These are phyloP conservation scores for Globisporangium canariense DNA, from an alignment of 352 stramenopile species.

Conservation along the genomic window DNA sequence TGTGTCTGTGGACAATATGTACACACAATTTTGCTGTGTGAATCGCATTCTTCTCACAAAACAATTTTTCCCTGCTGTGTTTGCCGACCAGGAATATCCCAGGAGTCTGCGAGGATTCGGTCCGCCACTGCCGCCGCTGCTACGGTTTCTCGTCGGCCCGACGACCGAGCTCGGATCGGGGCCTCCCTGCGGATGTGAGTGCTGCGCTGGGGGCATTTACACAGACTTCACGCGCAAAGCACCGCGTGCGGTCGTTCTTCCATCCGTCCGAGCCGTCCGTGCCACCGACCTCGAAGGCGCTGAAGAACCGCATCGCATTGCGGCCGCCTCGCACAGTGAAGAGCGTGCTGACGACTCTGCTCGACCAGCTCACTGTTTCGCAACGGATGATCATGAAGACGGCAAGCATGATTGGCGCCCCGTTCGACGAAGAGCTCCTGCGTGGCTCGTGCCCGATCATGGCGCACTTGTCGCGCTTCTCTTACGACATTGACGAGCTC, in stretches of 20 bases:
- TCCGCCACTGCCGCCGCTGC: conserved; percentile 73
- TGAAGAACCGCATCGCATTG: conserved; percentile 71
- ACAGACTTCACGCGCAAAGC: conserved; percentile 33
- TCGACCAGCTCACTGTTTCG: conserved; percentile 80
- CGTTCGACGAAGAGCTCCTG: conserved; percentile 77
- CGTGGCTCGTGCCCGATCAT: conserved; percentile 67
- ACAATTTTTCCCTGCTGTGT: not conserved
- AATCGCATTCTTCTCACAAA: not conserved
- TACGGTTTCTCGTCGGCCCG: conserved; percentile 75
- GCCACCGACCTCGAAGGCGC: conserved; percentile 24
- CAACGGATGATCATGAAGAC: conserved; percentile 88
- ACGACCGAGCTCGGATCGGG: conserved; percentile 55
- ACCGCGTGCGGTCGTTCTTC: conserved; percentile 63
- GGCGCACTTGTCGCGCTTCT: conserved; percentile 62
- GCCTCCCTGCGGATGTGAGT: conserved; percentile 25
- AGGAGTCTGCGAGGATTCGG: conserved; percentile 48
- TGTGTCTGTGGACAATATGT: not conserved
- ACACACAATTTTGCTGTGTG: not conserved
- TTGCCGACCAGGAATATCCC: conserved; percentile 47
- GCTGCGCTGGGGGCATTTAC: conserved; percentile 21
- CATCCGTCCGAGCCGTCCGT: conserved; percentile 28
- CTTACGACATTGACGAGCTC: conserved; percentile 66
- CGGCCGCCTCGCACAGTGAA: conserved; percentile 76
- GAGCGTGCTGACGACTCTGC: conserved; percentile 76
- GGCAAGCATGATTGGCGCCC: conserved; percentile 68